These are phyloP conservation scores for Sporobolomyces roseus DNA, from an alignment of 768 basidiomycete genomes.

Conservation along the genomic window DNA sequence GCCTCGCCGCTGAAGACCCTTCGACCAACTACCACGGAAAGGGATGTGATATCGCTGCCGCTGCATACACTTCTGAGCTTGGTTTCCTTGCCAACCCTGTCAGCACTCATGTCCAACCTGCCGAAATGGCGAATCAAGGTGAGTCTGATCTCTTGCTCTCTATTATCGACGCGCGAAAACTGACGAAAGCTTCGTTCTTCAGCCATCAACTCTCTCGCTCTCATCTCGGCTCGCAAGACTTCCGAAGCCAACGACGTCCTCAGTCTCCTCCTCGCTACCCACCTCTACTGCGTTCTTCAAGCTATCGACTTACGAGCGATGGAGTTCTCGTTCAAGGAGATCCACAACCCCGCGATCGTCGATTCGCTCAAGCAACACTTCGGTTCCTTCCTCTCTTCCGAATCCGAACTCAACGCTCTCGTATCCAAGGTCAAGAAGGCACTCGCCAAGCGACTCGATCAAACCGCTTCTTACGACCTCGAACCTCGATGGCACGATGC, in stretches of 20 bases:
- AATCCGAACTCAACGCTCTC: conserved; percentile 47
- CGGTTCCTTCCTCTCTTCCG: conserved; percentile 48
- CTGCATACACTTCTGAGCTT: conserved; percentile 76
- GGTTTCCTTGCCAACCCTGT: conserved; percentile 79
- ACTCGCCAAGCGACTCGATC: conserved; percentile 55
- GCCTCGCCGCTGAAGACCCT: conserved; percentile 43
- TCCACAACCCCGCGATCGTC: conserved; percentile 54
- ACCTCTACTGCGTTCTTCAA: conserved; percentile 74
- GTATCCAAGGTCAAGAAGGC: conserved; percentile 42
- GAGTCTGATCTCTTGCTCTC: too few species aligned
- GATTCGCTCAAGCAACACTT: conserved; percentile 56
- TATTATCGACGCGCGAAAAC: too few species aligned
- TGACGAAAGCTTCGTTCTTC: too few species aligned
- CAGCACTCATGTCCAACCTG: conserved; percentile 64
- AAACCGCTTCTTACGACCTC: conserved; percentile 69
- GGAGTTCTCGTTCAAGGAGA: conserved; percentile 61
- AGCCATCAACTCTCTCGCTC: conserved; percentile 81
- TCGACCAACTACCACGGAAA: conserved; percentile 78
- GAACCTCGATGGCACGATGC: conserved; percentile 66
- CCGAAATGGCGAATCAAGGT: conserved; percentile 91
- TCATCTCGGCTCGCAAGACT: conserved; percentile 77
- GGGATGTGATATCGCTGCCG: conserved; percentile 76
- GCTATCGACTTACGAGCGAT: conserved; percentile 71
- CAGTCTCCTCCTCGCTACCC: conserved; percentile 64
- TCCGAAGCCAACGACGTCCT: conserved; percentile 72